Base-by-base conservation (phyloP, 1,284 basidiomycete genomes). In the Irpex lacteus region DNA sequence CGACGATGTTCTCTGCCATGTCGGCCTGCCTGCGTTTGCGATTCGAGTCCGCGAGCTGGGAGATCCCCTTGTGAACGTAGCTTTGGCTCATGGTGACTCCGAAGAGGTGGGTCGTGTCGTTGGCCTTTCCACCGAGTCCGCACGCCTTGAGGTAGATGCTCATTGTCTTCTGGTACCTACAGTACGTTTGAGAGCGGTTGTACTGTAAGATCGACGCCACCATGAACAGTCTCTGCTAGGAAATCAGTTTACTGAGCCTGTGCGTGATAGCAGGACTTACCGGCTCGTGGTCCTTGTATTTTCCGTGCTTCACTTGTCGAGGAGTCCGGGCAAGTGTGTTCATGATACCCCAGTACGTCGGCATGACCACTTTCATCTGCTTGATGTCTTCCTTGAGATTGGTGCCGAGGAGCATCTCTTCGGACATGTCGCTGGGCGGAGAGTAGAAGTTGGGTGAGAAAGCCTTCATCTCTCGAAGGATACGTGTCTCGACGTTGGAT, bases 1-100 rank as follows among this genome's bases (percentile, higher is more conserved):
- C 71, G 3, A 75, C 67, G n/a, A 71, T 68, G 59, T 67, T 67
- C 4, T 62, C 36, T 2, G 68, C 47, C 8, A 76, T 73, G 8
- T 67, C 26, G 1, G 34, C 9, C 4, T 57, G 34, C 32, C 60
- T 7, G 13, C 19, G 38, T n/a, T 1, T n/a, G 8, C 32, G 36
- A 53, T 13, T 53, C 11, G 2, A 8, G 2, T 37, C 38, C 1
- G 69, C n/a, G 8, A 71, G 55, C 0, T n/a, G 55, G 0, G 36
- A 13, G 54, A 64, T 55, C 1, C 61, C 66, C n/a, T 63, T 11
- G 8, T 63, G 59, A 2, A 71, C 65, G 72, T 71, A 75, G 54
- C 69, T 71, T 40, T 71, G 68, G 60, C 72, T 72, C 74, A 77
- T 76, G 0, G 69, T 70, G 40, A 77, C 26, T 0, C 72, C 71